Conservation (phyloP, 495 filamentous ascomycete species). For the Choiromyces venosus region DNA sequence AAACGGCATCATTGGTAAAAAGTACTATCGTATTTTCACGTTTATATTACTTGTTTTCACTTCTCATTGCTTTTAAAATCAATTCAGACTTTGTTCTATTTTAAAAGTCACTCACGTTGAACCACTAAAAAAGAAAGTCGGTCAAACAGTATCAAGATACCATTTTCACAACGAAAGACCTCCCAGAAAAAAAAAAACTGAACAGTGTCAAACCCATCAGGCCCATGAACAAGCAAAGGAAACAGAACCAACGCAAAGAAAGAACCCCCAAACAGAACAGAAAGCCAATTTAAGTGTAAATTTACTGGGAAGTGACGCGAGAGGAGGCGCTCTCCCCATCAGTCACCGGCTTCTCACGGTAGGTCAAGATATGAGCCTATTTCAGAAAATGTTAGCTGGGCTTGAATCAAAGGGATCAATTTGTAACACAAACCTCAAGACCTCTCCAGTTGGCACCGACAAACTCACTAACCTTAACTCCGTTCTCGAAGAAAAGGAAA, state of each 20-base stretch:
- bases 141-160: not conserved
- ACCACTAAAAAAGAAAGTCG: not conserved
- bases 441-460: conserved; percentile 73
- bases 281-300: not conserved
- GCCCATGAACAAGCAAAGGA: not conserved
- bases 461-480: conserved; percentile 60
- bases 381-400: not conserved
- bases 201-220: not conserved
- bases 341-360: not conserved
- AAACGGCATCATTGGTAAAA: no score
- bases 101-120: not conserved
- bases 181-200: not conserved
- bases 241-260: not conserved
- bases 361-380: not conserved
- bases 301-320: not conserved
- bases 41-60: not conserved
- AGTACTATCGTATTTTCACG: not conserved
- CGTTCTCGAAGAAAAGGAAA: conserved; percentile 78
- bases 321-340: not conserved
- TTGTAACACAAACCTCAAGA: not conserved
- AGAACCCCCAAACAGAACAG: not conserved
- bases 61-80: not conserved
- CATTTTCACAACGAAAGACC: not conserved
- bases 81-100: no score
- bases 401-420: not conserved